Evolutionary conservation across 1,284 basidiomycete species (phyloP).

Genomic region (Leccinum solheimii): DNA sequence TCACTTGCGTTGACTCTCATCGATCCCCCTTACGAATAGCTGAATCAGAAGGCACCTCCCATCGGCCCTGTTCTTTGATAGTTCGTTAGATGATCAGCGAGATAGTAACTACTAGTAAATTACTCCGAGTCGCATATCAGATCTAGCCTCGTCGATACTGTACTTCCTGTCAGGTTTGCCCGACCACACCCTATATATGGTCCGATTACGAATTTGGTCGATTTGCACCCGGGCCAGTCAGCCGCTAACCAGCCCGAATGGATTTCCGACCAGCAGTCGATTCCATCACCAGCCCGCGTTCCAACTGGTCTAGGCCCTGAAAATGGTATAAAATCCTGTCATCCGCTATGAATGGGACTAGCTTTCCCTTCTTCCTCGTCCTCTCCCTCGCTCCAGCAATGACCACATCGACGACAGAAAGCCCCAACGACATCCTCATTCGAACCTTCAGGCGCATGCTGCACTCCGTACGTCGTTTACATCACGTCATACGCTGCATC

Average conservation of each 20-base stretch:
- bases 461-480: constrained; percentile 6
- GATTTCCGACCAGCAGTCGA: neutral
- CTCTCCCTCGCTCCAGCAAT: neutral
- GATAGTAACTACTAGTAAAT: too few relatives aligned
- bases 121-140: too few relatives aligned
- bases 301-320: neutral
- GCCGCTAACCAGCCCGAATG: neutral
- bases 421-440: neutral
- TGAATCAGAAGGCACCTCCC: neutral
- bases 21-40: neutral
- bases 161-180: too few relatives aligned
- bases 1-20: neutral
- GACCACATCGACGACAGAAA: neutral
- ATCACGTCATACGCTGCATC: neutral
- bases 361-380: neutral
- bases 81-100: too few relatives aligned
- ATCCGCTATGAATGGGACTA: neutral
- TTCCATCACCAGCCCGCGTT: neutral
- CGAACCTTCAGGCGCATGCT: neutral
- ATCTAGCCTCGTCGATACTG: too few relatives aligned
- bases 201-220: too few relatives aligned
- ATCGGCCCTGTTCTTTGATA: too few relatives aligned
- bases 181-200: too few relatives aligned
- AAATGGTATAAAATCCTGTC: constrained; percentile 10
- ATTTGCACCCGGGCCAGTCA: too few relatives aligned